Evolutionary conservation across 352 stramenopile species (phyloP), one percentile per base, ranked within the genome.

Genomic region (Aphanomyces cochlioides): DNA sequence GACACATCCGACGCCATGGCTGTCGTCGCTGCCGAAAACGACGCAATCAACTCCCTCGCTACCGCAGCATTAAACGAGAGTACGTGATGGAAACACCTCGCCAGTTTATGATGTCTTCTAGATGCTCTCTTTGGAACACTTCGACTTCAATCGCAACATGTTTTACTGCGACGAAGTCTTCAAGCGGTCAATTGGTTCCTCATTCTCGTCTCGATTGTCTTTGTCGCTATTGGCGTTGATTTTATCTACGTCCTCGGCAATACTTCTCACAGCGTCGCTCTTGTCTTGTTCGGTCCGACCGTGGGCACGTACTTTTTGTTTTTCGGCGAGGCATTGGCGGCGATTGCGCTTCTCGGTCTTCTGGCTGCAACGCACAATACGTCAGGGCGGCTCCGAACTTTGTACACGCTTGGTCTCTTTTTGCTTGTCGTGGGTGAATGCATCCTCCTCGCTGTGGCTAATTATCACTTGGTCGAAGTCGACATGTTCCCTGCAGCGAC

Each of bases 201-300:
- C n/a, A 15, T 70, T 13, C 7, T 70, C 21, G 64, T 70, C 13
- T 38, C 64, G 15, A 37, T 53, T 4, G 64, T 70, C 13, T 70
- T 70, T 63, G 5, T 70, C 10, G 48, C 64, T 61, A 73, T 82
- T 4, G 81, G 81, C 12, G 61, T 86, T 5, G 79, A 89, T 39
- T 80, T 89, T 17, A 65, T 77, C 37, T 75, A 80, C 45, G 78
- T 89, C 4, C 73, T 89, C 34, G 81, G 81, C 38, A 80, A 83
- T 39, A 87, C 74, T 21, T 82, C 81, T n/a, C 67, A 74, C 0
- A 81, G 86, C 50, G 34, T 85, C 40, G 76, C 84, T 34, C 54
- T 89, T 0, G 83, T 80, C 17, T 64, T 89, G 17, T 89, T 84
- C 15, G 74, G 79, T 12, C 75, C 79, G 8, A 45, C 67, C 1